Evolutionary conservation across 345 rosid species (phyloP).

Genomic region (Salix exigua): DNA sequence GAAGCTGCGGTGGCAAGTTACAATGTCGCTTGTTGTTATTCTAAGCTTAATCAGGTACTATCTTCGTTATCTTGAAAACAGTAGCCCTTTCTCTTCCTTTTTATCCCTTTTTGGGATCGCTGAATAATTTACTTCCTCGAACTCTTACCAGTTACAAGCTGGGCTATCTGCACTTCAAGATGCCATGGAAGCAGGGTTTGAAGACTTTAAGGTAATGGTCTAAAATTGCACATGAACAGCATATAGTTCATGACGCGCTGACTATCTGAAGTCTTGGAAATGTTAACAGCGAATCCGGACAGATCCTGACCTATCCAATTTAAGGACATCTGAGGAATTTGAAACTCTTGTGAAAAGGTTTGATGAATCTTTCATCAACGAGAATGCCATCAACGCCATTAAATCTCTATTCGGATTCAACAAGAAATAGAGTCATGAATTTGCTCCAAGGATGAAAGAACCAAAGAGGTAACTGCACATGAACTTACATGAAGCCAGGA

Average conservation of each 20-base stretch:
- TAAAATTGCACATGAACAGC: not conserved
- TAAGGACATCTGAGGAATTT: conserved; percentile 58
- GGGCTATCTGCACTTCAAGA: conserved; percentile 91
- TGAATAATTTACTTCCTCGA: not conserved
- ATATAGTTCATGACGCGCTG: not conserved
- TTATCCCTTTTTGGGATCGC: not conserved
- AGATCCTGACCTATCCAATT: conserved; percentile 75
- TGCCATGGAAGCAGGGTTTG: conserved; percentile 75
- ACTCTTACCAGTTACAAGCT: conserved; percentile 57
- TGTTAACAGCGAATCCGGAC: conserved; percentile 65
- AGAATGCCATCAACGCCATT: conserved; percentile 86
- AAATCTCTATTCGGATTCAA: conserved; percentile 82
- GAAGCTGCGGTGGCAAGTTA: conserved; percentile 86
- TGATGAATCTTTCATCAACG: conserved; percentile 94
- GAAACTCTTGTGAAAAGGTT: conserved; percentile 69
- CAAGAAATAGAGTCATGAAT: conserved; percentile 49
- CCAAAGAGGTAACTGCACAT: not conserved
- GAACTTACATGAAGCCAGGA: not conserved
- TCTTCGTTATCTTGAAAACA: not conserved
- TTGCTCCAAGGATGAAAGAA: not conserved
- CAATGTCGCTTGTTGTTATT: conserved; percentile 93
- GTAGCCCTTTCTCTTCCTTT: not conserved
- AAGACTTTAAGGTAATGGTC: conserved; percentile 74
- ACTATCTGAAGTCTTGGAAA: not conserved
- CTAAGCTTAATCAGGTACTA: conserved; percentile 80